phyloP scores from a whole-genome alignment of 371 early-diverging fungal genomes.

The Rhizopus delemar region DNA sequence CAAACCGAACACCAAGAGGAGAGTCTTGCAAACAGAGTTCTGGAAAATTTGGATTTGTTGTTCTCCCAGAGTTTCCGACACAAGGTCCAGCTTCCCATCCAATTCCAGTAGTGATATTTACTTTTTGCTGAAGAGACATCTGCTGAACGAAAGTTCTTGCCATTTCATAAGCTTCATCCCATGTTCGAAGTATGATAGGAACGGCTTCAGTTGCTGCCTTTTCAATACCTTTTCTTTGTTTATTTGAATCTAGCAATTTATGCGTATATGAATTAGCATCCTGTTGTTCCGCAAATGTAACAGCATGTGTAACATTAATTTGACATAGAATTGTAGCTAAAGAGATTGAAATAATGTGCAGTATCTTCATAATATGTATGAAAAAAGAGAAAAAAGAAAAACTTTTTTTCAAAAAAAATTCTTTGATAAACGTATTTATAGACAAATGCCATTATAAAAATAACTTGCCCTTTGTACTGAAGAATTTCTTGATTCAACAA shows the following conservation, averaged over 20 bases:
- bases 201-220: background rate
- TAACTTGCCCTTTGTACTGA: background rate
- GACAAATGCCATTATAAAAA: background rate
- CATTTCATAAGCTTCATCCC: conserved; percentile 45
- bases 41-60: conserved; percentile 50
- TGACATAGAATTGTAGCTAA: background rate
- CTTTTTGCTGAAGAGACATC: conserved; percentile 48
- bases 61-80: conserved; percentile 52
- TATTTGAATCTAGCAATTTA: background rate
- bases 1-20: conserved; percentile 55
- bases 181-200: conserved; percentile 10
- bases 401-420: background rate
- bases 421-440: background rate
- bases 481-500: background rate
- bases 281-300: background rate
- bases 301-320: background rate
- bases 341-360: background rate
- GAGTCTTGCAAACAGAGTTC: conserved; percentile 63
- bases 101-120: conserved; percentile 52
- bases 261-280: conserved; percentile 1
- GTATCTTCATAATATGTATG: background rate
- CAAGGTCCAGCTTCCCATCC: conserved; percentile 48
- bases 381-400: background rate
- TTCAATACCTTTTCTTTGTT: background rate
- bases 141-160: conserved; percentile 31